Base-by-base conservation (phyloP, 2,329 filamentous ascomycete species). In the Aspergillus spinulosporus region DNA sequence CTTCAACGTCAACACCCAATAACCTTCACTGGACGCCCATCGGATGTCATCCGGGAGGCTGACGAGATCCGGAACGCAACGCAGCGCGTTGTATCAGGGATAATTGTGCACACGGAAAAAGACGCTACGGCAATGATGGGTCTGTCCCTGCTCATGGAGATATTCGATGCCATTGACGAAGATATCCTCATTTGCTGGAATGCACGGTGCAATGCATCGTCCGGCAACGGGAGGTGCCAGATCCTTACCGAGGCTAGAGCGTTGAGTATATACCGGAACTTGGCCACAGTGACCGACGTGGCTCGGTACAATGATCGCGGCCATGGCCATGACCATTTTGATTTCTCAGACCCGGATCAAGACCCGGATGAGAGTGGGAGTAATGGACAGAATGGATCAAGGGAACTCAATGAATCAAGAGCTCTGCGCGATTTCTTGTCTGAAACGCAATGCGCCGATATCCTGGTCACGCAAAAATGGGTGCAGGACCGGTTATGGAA, bases 231-330 rank as follows among this genome's bases (percentile, higher is more conserved):
- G 66, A 69, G 87, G 87, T 49, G 88, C 78, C 54, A 90, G 68
- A 64, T 91, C 80, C 72, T 89, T 81, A 49, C 88, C 81, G 59
- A 89, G 69, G 4, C 84, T 87, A 63, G 96, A 78, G 74, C 67
- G 52, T 59, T 67, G 62, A 67, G 62, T 45, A 76, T 67, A 57
- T 68, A 65, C 63, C 71, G 67, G 53, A 77, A 67, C 57, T 69
- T 67, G 49, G 65, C 47, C 48, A 66, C 52, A 36, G 68, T 68
- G 54, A 72, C 68, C 61, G 66, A 72, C 51, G 70, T 72, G 34
- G 66, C 65, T 28, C 72, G 70, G 5, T 72, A 74, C 43, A 44
- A 21, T 21, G 21, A 21, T 21, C 21, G 28, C 15, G 21, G 34
- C 7, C 37, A 14, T 11, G 36, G 36, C 11, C 36, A 11, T 29